phyloP scores from a whole-genome alignment of 495 filamentous ascomycete genomes.

The Friedmanniomyces simplex region DNA sequence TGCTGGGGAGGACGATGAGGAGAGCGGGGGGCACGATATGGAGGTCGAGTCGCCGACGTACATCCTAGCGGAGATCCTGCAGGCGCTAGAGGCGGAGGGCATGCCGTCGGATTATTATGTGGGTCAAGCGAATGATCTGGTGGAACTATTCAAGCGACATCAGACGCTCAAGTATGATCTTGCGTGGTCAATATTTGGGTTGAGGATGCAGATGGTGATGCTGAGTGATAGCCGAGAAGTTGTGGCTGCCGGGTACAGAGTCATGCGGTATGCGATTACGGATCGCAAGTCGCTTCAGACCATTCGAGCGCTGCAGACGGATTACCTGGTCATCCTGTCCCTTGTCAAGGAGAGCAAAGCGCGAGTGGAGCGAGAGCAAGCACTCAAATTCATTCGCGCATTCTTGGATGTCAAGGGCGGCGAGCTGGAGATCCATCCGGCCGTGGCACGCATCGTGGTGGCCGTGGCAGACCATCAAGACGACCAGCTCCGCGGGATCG shows the following conservation, averaged over 20 bases:
- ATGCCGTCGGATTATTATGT: slow-evolving; percentile 94
- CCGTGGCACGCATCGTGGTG: slow-evolving; percentile 76
- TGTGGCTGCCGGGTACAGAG: slow-evolving; percentile 84
- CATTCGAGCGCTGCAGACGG: slow-evolving; percentile 78
- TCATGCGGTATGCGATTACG: slow-evolving; percentile 88
- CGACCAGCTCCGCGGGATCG: slow-evolving; percentile 80
- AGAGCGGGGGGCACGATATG: slow-evolving; percentile 50
- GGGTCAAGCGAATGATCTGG: slow-evolving; percentile 75
- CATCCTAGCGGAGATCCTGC: slow-evolving; percentile 76
- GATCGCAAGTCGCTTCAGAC: slow-evolving; percentile 80
- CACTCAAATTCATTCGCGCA: slow-evolving; percentile 88
- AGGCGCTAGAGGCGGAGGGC: slow-evolving; percentile 73
- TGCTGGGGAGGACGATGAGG: slow-evolving; percentile 27
- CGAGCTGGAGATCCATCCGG: slow-evolving; percentile 74
- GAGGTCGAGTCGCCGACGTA: slow-evolving; percentile 64
- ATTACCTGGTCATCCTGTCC: slow-evolving; percentile 82
- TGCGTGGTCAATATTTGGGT: slow-evolving; percentile 86
- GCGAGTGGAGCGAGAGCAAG: slow-evolving; percentile 92
- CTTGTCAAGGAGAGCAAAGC: slow-evolving; percentile 91
- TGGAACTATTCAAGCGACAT: slow-evolving; percentile 85
- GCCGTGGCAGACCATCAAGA: slow-evolving; percentile 81
- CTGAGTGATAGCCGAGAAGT: slow-evolving; percentile 91
- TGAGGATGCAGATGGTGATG: slow-evolving; percentile 88
- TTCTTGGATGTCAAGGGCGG: slow-evolving; percentile 95
- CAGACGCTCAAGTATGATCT: slow-evolving; percentile 92